Evolutionary conservation across 2,329 filamentous ascomycete genomes (phyloP), one percentile per base, ranked within the genome.

Genomic region (Tolypocladium endophyticum): DNA sequence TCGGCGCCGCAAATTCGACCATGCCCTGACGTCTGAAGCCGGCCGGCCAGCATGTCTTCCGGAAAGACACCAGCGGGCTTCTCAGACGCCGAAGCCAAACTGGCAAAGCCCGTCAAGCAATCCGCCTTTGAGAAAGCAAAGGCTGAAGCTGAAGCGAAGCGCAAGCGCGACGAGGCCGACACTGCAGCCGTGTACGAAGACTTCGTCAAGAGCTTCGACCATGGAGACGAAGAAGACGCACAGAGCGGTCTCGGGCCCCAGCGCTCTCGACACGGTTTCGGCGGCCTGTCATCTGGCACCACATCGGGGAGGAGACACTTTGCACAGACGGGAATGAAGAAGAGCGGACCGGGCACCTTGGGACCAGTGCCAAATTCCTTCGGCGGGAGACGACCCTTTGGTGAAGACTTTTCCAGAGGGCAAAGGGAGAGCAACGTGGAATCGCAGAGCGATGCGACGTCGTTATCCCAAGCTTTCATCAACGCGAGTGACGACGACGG

Each of bases 41-140:
- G 38, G 14, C 35, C 33, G n/a, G 36, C 11, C 58, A 58, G 25
- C 23, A 83, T 82, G 79, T 77, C 79, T 39, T 74, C 76, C 62
- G 75, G 73, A 62, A 79, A 79, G 65, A 77, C 78, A 64, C 70
- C 79, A 58, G 67, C 74, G 68, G 76, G 79, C 61, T 92, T 93
- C 68, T 87, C 89, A 18, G 84, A 91, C 67, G 80, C 90, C 61
- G 84, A 87, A 60, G 82, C 86, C 57, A 96, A 95, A 74, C 85
- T 94, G 57, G 84, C 88, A 59, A 90, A 90, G 56, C 86, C 90
- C 0, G 82, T 87, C 62, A 94, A 92, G 74, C 90, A 94, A 70
- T 95, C 91, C 25, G 81, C 88, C 33, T 96, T 95, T 71, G 92
- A 96, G 76, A 87, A 87, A 67, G 89, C 95, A 72, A 91, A 89